These are phyloP conservation scores for sweet orange (Citrus sinensis) DNA, from an alignment of 345 rosid species.

Conservation along the genomic window DVS_A1.0 CM039165.1:31361501-31362000, in stretches of 20 bases:
- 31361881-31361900: background rate
- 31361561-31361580: constrained; percentile 94
- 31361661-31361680: constrained; percentile 68
- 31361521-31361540: constrained; percentile 99
- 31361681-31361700: constrained; percentile 95
- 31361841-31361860: background rate
- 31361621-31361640: constrained; percentile 99
- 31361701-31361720: constrained; percentile 67
- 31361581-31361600: constrained; percentile 93
- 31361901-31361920: background rate
- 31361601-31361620: constrained; percentile 94
- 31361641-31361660: constrained; percentile 98
- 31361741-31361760: background rate
- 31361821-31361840: constrained; percentile 1
- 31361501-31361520: constrained; percentile 98
- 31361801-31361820: background rate
- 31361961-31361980: background rate
- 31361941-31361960: background rate
- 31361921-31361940: background rate
- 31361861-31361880: background rate
- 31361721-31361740: constrained; percentile 14
- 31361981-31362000: background rate
- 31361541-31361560: constrained; percentile 87
- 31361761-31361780: background rate
- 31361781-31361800: constrained; percentile 1